Evolutionary conservation across 805 yeast species (phyloP), one percentile per base, ranked within the genome.

Genomic region (Lachancea sp.): DNA sequence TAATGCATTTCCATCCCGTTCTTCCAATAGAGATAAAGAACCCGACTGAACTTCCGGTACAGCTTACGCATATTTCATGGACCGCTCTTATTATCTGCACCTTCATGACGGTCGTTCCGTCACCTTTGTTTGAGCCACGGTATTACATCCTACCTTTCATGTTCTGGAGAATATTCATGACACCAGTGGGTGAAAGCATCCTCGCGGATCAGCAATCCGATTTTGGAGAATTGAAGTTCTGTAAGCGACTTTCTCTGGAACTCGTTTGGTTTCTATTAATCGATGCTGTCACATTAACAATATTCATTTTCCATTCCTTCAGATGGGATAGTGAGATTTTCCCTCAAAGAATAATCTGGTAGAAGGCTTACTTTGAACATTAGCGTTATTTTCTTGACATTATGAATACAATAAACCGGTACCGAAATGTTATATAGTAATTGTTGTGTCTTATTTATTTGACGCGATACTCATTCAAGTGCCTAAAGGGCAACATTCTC

Each of bases 81-180:
- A 42, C 77, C 4, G 74, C 80, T 0, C 80, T 73, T 48, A 44
- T 79, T 2, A 62, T 65, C 0, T 81, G 89, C 36, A 69, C 78
- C 0, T 55, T 72, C 1, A 61, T 78, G 5, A 83, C 93, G 0
- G 70, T 93, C 17, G 76, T 85, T 0, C 96, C 98, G 17, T 82
- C 96, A 0, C 99, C 98, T 4, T 70, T 93, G 51, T 81, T 93
- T 57, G 99, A 93, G 64, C 96, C 97, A 40, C 76, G 99, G 47
- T 93, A 93, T 62, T 93, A 83, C 62, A 85, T 91, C 40, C 55
- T 88, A 4, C 97, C 98, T 3, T 80, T 77, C 58, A 60, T 85
- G 11, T 63, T 89, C 33, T 88, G 90, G 79, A 75, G 97, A 54
- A 43, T 86, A 2, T 73, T 78, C 46, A 62, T 74, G 13, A 63